Conservation (phyloP, 345 rosid genomes). For the Eucalyptus pauciflora region DNA sequence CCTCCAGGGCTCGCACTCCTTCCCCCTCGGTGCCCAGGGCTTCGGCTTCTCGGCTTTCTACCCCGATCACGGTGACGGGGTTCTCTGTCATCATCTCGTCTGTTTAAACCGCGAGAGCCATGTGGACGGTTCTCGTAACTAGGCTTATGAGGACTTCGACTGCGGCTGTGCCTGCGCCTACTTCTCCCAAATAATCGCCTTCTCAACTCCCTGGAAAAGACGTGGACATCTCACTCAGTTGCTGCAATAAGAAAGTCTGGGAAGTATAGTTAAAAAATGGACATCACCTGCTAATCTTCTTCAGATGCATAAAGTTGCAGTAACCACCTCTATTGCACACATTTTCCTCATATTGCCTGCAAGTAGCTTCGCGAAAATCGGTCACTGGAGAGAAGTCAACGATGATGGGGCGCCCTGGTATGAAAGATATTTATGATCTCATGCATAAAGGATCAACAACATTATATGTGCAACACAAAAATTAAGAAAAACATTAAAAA, state of each 20-base stretch:
- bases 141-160: constrained; percentile 29
- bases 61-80: constrained; percentile 18
- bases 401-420: background rate
- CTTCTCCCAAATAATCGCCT: constrained; percentile 23
- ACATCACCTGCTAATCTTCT: constrained; percentile 36
- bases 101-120: constrained; percentile 16
- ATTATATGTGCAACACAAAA: background rate
- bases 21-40: constrained; percentile 30
- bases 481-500: background rate
- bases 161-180: constrained; percentile 29
- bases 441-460: background rate
- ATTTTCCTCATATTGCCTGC: constrained; percentile 54
- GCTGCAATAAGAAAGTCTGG: background rate
- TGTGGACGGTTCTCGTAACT: constrained; percentile 14
- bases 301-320: constrained; percentile 61
- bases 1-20: constrained; percentile 22
- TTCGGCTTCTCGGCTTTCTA: constrained; percentile 33
- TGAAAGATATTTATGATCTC: background rate
- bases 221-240: background rate
- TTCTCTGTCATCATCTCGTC: constrained; percentile 30
- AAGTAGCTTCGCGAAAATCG: constrained; percentile 53
- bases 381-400: constrained; percentile 19
- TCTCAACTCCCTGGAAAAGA: constrained; percentile 37
- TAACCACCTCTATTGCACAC: constrained; percentile 47
- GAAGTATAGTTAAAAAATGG: no score